Evolutionary conservation across 2,329 filamentous ascomycete species (phyloP), one percentile per base, ranked within the genome.

Genomic region (Stachybotrys chartarum): DNA sequence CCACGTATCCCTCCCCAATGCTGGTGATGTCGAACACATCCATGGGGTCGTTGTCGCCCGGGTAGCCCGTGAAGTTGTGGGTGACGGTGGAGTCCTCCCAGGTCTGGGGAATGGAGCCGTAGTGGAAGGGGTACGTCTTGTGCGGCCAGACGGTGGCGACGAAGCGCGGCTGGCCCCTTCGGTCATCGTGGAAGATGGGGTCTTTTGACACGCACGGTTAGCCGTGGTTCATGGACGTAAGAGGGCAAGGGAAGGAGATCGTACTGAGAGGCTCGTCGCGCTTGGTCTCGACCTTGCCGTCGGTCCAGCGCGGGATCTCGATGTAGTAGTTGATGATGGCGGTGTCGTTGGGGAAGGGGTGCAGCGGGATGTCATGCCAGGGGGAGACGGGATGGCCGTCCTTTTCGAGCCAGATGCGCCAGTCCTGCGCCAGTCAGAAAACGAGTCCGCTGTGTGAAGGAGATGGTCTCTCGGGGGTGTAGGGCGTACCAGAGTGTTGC

Each of bases 91-190:
- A 70, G 52, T 70, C 71, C 60, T 76, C 73, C 73, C 73, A 76
- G 0, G 73, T 76, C 58, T 75, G 74, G 0, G 73, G 73, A 18
- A 76, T 72, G 5, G 73, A 75, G 0, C 73, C 73, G 51, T 76
- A 76, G 30, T 71, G 64, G 58, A 75, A 75, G 0, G 73, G 74
- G 44, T 76, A 76, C 0, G 70, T 66, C 61, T 71, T 74, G 61
- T 75, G 72, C 44, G 74, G 73, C 71, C 72, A 76, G 10, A 75
- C 66, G 30, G 66, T 74, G 52, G 72, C 69, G 12, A 76, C 72
- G 24, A 72, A 76, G 30, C 73, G 66, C 14, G 68, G 69, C 35
- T 62, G 58, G 1, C 66, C 60, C 14, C 72, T 66, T 51, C 69
- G 68, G n/a, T 68, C 64, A n/a, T 75, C 73, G 32, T 75, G 73